Conservation (phyloP, 108 stramenopile genomes). For the Cyclostephanos tholiformis region DNA sequence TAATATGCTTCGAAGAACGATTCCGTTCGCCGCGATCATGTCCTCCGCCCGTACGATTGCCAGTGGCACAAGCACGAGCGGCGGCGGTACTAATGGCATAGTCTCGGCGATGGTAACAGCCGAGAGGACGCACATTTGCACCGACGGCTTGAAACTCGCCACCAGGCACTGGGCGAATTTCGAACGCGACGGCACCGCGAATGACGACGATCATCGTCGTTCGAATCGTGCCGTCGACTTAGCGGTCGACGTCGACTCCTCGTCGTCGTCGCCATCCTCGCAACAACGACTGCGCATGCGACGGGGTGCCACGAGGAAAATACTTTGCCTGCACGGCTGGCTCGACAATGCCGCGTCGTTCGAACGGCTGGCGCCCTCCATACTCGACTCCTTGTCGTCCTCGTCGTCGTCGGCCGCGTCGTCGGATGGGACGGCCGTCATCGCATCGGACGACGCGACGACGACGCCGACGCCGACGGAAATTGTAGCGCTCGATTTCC, state of each 20-base stretch:
- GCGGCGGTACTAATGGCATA: background rate
- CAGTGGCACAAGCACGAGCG: background rate
- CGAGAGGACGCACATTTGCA: constrained; percentile 34
- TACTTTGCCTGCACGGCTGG: constrained; percentile 81
- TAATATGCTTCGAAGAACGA: background rate
- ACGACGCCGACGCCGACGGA: constrained; percentile 33
- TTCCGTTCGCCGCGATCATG: background rate
- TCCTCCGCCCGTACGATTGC: background rate
- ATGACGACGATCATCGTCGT: background rate
- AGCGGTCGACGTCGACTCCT: too few relatives aligned
- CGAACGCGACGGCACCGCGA: background rate
- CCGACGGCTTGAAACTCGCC: constrained; percentile 42
- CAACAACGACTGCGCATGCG: constrained; percentile 5
- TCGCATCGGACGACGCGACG: background rate
- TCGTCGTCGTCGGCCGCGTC: background rate
- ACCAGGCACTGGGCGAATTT: constrained; percentile 36
- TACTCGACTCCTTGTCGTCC: constrained; percentile 36
- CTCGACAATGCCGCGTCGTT: constrained; percentile 82
- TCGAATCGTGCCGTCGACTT: too few relatives aligned
- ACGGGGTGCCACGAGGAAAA: constrained; percentile 37
- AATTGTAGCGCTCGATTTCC: constrained; percentile 64
- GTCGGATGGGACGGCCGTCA: background rate
- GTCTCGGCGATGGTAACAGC: too few relatives aligned
- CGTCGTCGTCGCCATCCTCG: too few relatives aligned
- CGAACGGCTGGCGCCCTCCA: constrained; percentile 59